Evolutionary conservation across 2,329 filamentous ascomycete genomes (phyloP).

Genomic region (Plectosphaerella plurivora): DNA sequence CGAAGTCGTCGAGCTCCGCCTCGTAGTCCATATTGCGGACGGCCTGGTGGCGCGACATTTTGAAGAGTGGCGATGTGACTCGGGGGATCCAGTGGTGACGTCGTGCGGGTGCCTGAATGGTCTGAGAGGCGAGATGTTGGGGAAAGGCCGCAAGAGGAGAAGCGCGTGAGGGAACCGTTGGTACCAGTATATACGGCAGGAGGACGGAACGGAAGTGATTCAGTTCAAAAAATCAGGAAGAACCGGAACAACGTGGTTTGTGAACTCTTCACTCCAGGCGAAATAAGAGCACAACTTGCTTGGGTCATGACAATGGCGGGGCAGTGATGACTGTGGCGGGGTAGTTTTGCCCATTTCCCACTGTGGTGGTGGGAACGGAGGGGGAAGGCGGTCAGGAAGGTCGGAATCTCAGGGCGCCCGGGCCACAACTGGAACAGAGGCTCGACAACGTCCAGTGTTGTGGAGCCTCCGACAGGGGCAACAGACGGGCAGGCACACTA

Average conservation of each 20-base stretch:
- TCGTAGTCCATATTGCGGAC: conserved; percentile 45
- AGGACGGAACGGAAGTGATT: neutral
- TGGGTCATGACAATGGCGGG: conserved; percentile 9
- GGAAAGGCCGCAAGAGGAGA: neutral
- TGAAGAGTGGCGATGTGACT: conserved; percentile 1
- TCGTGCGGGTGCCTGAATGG: neutral
- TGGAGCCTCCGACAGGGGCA: neutral
- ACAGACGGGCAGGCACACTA: conserved; percentile 9
- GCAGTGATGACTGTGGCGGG: conserved; percentile 1
- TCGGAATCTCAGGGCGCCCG: conserved; percentile 11
- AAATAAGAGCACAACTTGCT: conserved; percentile 1
- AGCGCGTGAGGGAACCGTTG: too few species aligned
- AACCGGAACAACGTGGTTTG: neutral
- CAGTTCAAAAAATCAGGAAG: neutral
- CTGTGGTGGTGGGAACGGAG: too few species aligned
- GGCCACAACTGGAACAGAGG: neutral
- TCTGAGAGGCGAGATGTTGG: neutral
- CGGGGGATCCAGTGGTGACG: neutral
- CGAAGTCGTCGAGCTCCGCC: conserved; percentile 30
- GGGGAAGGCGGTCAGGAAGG: conserved; percentile 8
- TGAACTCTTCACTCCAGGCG: too few species aligned
- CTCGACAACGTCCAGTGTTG: too few species aligned
- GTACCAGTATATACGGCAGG: too few species aligned
- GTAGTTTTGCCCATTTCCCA: neutral
- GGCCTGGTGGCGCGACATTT: conserved; percentile 43